phyloP scores from a whole-genome alignment of 148 eudicot genomes.

The Arctostaphylos glauca region DNA sequence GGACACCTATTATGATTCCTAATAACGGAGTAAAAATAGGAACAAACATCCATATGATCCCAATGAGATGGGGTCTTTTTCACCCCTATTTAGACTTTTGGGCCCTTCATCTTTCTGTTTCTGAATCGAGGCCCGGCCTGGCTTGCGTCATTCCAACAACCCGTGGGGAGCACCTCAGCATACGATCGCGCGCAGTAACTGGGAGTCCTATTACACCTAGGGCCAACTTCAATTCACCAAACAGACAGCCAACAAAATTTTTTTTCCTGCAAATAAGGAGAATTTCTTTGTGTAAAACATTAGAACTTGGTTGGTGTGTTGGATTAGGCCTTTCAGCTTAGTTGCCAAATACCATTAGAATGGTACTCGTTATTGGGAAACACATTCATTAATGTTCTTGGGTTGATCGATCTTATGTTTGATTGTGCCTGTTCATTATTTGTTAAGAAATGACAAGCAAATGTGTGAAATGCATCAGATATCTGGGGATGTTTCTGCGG shows the following conservation, averaged over 20 bases:
- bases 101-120: too few species aligned
- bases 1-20: too few species aligned
- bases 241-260: neutral
- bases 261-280: neutral
- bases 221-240: too few species aligned
- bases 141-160: neutral
- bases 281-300: neutral
- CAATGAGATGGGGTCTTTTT: too few species aligned
- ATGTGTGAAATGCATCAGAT: constrained; percentile 41
- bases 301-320: neutral
- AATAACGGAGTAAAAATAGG: too few species aligned
- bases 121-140: too few species aligned
- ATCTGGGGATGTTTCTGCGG: constrained; percentile 76
- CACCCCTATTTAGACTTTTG: too few species aligned
- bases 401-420: neutral
- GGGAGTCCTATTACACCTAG: neutral
- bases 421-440: constrained; percentile 1
- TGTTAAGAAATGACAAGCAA: constrained; percentile 11
- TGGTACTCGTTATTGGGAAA: neutral
- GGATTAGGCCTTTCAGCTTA: neutral
- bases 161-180: neutral
- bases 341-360: neutral
- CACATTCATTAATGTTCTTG: neutral
- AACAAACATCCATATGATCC: too few species aligned
- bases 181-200: neutral